Conservation (phyloP, 805 yeast genomes). For the Candida chauliodis region DNA sequence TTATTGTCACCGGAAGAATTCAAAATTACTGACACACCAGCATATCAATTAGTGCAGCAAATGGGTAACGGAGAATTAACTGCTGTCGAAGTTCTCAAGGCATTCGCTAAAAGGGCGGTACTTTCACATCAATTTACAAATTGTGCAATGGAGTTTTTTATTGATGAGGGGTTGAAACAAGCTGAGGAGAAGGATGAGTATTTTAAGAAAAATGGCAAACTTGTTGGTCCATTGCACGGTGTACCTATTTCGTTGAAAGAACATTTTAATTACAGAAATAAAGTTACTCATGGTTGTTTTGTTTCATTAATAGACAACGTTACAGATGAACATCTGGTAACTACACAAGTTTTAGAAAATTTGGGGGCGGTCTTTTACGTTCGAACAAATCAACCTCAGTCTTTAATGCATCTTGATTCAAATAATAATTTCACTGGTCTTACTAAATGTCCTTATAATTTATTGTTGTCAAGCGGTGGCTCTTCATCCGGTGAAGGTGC, state of each 20-base stretch:
- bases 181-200: conserved; percentile 56
- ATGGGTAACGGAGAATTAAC: conserved; percentile 32
- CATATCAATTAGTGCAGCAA: conserved; percentile 20
- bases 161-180: conserved; percentile 54
- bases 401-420: conserved; percentile 43
- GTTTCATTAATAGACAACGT: conserved; percentile 33
- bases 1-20: conserved; percentile 32
- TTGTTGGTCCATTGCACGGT: conserved; percentile 64
- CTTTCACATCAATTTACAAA: conserved; percentile 44
- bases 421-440: conserved; percentile 37
- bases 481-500: conserved; percentile 46
- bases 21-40: conserved; percentile 36
- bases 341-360: conserved; percentile 31
- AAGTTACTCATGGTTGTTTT: conserved; percentile 36
- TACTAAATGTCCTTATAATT: conserved; percentile 37
- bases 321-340: conserved; percentile 26
- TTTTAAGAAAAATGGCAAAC: conserved; percentile 42
- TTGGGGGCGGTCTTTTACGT: conserved; percentile 43
- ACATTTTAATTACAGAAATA: conserved; percentile 35
- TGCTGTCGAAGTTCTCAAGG: conserved; percentile 37
- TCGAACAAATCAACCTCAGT: conserved; percentile 44
- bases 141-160: conserved; percentile 44
- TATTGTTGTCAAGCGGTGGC: conserved; percentile 40
- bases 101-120: conserved; percentile 40
- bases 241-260: conserved; percentile 62